phyloP scores from a whole-genome alignment of 148 eudicot genomes.

The Rheum nobile region DNA sequence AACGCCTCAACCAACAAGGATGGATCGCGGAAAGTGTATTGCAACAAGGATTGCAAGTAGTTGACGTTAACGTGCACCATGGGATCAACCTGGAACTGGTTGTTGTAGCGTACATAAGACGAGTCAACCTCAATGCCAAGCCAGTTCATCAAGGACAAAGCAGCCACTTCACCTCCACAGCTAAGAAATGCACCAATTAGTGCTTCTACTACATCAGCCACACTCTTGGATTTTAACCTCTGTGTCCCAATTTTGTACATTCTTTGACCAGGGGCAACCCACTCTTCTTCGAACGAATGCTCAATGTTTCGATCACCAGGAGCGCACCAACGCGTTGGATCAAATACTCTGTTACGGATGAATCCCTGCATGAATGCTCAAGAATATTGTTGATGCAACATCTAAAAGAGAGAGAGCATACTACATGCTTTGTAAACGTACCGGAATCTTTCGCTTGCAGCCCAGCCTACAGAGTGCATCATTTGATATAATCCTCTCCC shows the following conservation, averaged over 20 bases:
- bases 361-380: constrained; percentile 50
- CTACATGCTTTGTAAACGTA: constrained; percentile 14
- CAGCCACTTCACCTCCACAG: constrained; percentile 57
- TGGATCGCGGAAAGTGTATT: constrained; percentile 51
- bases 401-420: background rate
- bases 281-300: constrained; percentile 26
- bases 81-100: constrained; percentile 28
- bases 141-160: constrained; percentile 66
- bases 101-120: constrained; percentile 19
- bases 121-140: constrained; percentile 66
- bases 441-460: constrained; percentile 65
- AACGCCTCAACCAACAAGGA: constrained; percentile 76
- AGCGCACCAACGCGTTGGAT: constrained; percentile 60
- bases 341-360: constrained; percentile 55
- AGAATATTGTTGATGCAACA: background rate
- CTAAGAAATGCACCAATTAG: constrained; percentile 77
- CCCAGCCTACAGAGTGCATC: constrained; percentile 68
- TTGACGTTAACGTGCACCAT: constrained; percentile 27
- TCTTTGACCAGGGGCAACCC: constrained; percentile 19
- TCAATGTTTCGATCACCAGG: constrained; percentile 42
- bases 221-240: constrained; percentile 46
- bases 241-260: constrained; percentile 31
- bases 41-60: constrained; percentile 38
- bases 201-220: constrained; percentile 96
- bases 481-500: constrained; percentile 54